Conservation (phyloP, 345 rosid genomes). For the Gossypium rotundifolium region DNA sequence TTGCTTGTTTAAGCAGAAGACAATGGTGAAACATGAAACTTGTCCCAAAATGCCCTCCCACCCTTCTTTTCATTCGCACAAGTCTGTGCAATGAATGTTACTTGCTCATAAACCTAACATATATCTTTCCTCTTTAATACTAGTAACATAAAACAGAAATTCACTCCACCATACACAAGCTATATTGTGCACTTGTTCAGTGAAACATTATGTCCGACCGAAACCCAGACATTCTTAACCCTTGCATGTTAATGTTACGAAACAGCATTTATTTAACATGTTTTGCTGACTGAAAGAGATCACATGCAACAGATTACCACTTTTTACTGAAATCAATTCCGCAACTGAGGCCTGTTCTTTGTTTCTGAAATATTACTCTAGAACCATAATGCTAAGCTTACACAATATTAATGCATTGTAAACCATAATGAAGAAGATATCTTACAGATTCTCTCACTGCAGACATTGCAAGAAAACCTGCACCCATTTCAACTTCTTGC, state of each 20-base stretch:
- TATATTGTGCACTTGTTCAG: neutral
- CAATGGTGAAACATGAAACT: neutral
- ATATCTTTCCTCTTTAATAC: neutral
- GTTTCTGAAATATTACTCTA: neutral
- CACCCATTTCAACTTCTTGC: constrained; percentile 91
- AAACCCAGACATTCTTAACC: neutral
- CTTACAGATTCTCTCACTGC: constrained; percentile 88
- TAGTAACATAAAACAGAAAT: neutral
- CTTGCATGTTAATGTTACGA: neutral
- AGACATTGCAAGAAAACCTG: constrained; percentile 85
- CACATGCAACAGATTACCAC: neutral
- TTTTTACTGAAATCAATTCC: neutral
- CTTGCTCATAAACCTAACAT: neutral
- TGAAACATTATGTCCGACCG: neutral
- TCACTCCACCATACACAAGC: neutral
- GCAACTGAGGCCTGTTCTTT: neutral
- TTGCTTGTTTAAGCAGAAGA: neutral
- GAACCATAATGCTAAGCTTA: neutral
- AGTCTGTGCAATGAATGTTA: neutral
- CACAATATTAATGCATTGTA: neutral
- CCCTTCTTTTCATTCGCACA: neutral
- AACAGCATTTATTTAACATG: neutral
- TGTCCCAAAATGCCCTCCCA: neutral
- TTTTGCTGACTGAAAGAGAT: neutral
- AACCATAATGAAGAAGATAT: constrained; percentile 14